Base-by-base conservation (phyloP, 2,329 filamentous ascomycete genomes). In the Trichoderma sp. region DNA sequence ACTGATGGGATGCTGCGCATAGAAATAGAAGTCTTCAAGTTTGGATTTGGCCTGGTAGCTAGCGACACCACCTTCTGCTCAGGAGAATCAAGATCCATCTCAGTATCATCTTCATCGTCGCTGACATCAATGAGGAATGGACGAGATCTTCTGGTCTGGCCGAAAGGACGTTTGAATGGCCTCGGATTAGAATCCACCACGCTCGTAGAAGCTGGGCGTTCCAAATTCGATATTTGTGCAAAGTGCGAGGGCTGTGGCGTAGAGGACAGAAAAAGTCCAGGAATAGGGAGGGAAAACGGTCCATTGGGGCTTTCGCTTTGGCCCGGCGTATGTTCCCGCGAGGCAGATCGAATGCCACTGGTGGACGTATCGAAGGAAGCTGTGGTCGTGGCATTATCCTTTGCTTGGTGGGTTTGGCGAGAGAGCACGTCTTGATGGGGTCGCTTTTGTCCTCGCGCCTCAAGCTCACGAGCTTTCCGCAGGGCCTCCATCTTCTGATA, bases 111-210 rank as follows among this genome's bases (percentile, higher is more conserved):
- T 64, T 89, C 87, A 47, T 87, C 86, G 7, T 97, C 95, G 78
- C 93, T 97, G 50, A 97, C 91, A 74, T 97, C 89, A 75, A 97
- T 97, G 50, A 97, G 88, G 67, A 97, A 87, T 3, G 87, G 87
- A 64, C 90, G 85, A 28, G 91, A 85, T 66, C 87, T 83, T 28
- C 85, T 84, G 61, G 84, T 85, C 58, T 90, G 88, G 13, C 87
- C 88, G 76, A 91, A 90, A 4, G 89, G 87, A 63, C 91, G 88
- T 75, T 92, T 93, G 17, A 82, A 77, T 1, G 80, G 76, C 3
- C 78, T 76, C 0, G 78, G 76, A 15, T 84, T 81, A 23, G 85
- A 83, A n/a, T 88, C 87, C 73, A 92, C 89, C 74, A 92, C 91
- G 77, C 94, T 92, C 5, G 91, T 87, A 13, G 93, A 91, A 53